Conservation (phyloP, 768 basidiomycete species). For the Gyrodon lividus region DNA sequence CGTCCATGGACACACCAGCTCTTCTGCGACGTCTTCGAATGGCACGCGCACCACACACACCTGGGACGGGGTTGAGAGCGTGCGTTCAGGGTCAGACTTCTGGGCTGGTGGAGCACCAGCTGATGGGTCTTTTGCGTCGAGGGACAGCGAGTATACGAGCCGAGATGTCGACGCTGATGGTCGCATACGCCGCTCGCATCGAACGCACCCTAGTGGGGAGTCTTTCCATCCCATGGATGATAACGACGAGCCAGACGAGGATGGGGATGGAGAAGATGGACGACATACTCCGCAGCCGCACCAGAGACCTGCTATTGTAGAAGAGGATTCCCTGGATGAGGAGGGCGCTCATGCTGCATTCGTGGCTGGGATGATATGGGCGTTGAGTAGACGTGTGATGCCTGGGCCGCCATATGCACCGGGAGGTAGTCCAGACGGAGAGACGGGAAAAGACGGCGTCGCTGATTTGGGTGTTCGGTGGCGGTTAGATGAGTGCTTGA, state of each 20-base stretch:
- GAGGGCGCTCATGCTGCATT: conserved; percentile 81
- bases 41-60: conserved; percentile 10
- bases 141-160: conserved; percentile 16
- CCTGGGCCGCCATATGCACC: conserved; percentile 81
- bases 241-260: conserved; percentile 20
- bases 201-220: conserved; percentile 22
- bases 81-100: conserved; percentile 72
- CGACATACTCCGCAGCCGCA: conserved; percentile 24
- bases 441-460: conserved; percentile 36
- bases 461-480: conserved; percentile 50
- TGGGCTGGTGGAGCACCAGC: conserved; percentile 50
- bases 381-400: conserved; percentile 65
- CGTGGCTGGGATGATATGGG: conserved; percentile 85
- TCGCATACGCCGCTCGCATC: conserved; percentile 5
- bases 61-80: conserved; percentile 39
- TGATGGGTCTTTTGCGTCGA: conserved; percentile 19
- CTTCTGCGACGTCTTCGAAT: conserved; percentile 14
- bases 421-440: conserved; percentile 11
- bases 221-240: conserved; percentile 35
- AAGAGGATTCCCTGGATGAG: conserved; percentile 59
- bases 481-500: conserved; percentile 80
- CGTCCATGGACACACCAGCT: conserved; percentile 19
- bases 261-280: conserved; percentile 13
- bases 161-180: neutral
- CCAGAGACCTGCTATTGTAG: conserved; percentile 15